These are phyloP conservation scores for Cokeromyces recurvatus DNA, from an alignment of 371 early-diverging fungal genomes.

Conservation along the genomic window DNA sequence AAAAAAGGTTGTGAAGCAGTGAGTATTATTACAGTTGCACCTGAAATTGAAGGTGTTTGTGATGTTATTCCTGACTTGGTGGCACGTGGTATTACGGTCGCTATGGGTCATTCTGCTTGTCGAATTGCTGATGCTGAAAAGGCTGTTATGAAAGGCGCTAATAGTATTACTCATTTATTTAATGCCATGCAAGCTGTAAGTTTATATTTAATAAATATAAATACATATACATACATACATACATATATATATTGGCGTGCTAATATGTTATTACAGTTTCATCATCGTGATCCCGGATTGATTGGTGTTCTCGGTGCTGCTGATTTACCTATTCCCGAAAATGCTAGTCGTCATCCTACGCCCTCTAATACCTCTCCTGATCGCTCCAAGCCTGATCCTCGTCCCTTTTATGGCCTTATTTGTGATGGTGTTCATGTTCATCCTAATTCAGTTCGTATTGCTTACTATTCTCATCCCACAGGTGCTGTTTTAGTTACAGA, in stretches of 20 bases:
- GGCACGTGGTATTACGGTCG: slow-evolving; percentile 62
- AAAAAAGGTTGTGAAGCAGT: slow-evolving; percentile 50
- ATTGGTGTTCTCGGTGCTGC: slow-evolving; percentile 69
- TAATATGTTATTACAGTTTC: slow-evolving; percentile 47
- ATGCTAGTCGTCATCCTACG: slow-evolving; percentile 21
- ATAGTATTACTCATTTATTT: slow-evolving; percentile 77
- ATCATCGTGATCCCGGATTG: slow-evolving; percentile 82
- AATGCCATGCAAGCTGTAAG: slow-evolving; percentile 76
- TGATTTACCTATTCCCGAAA: slow-evolving; percentile 29
- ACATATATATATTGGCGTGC: too few relatives aligned
- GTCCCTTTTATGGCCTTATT: slow-evolving; percentile 80
- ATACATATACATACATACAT: not conserved
- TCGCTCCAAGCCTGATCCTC: slow-evolving; percentile 40
- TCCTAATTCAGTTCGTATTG: slow-evolving; percentile 78
- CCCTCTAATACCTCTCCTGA: slow-evolving; percentile 32
- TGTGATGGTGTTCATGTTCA: slow-evolving; percentile 82
- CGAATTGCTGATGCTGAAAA: slow-evolving; percentile 66
- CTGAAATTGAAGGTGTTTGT: slow-evolving; percentile 75
- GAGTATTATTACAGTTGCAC: slow-evolving; percentile 76
- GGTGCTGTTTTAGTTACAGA: slow-evolving; percentile 78
- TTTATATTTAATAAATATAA: not conserved
- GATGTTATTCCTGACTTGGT: slow-evolving; percentile 67
- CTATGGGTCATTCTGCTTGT: slow-evolving; percentile 74
- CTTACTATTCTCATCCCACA: slow-evolving; percentile 73
- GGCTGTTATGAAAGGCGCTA: slow-evolving; percentile 65